A percentile compares a stretch with the other conserved stretches of the same genome.
These are phyloP conservation scores for Neonectria neomacrospora DNA, from an alignment of 2,329 filamentous ascomycete genomes.

Conservation along the genomic window DNA sequence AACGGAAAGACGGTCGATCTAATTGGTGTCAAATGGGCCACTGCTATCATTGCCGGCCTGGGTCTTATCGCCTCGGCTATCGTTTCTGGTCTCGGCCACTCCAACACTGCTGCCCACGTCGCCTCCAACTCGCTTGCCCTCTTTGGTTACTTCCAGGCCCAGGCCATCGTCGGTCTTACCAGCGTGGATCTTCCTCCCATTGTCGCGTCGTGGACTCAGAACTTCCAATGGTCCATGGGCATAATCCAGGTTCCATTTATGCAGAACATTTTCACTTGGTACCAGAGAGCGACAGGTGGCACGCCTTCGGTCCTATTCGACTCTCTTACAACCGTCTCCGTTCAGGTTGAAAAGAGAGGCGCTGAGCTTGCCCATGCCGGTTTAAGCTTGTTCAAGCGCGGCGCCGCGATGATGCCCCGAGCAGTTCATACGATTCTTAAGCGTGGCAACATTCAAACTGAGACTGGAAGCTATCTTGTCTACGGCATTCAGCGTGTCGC, in stretches of 20 bases:
- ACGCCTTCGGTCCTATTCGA: slow-evolving; percentile 83
- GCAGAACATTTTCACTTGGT: slow-evolving; percentile 92
- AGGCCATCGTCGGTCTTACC: slow-evolving; percentile 89
- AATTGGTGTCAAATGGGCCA: slow-evolving; percentile 87
- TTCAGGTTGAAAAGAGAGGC: slow-evolving; percentile 79
- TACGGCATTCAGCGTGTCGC: slow-evolving; percentile 90
- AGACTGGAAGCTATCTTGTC: slow-evolving; percentile 70
- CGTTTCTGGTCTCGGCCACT: slow-evolving; percentile 89
- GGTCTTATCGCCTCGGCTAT: slow-evolving; percentile 87
- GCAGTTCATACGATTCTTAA: slow-evolving; percentile 58
- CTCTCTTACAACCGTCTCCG: slow-evolving; percentile 77
- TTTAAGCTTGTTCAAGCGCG: slow-evolving; percentile 64
- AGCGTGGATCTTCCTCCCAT: slow-evolving; percentile 85
- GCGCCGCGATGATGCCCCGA: slow-evolving; percentile 62
- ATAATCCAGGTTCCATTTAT: slow-evolving; percentile 90
- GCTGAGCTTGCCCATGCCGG: slow-evolving; percentile 53
- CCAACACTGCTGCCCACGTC: slow-evolving; percentile 93
- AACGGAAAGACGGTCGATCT: slow-evolving; percentile 95
- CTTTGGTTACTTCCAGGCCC: slow-evolving; percentile 93
- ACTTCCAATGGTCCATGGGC: slow-evolving; percentile 98
- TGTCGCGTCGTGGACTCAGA: slow-evolving; percentile 92
- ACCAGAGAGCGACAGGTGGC: slow-evolving; percentile 91
- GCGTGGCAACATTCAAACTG: slow-evolving; percentile 64
- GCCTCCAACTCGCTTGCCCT: slow-evolving; percentile 94
- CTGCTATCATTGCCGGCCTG: slow-evolving; percentile 86